Evolutionary conservation across 2,329 filamentous ascomycete genomes (phyloP), one percentile per base, ranked within the genome.

Genomic region (Penicillium crustosum): DNA sequence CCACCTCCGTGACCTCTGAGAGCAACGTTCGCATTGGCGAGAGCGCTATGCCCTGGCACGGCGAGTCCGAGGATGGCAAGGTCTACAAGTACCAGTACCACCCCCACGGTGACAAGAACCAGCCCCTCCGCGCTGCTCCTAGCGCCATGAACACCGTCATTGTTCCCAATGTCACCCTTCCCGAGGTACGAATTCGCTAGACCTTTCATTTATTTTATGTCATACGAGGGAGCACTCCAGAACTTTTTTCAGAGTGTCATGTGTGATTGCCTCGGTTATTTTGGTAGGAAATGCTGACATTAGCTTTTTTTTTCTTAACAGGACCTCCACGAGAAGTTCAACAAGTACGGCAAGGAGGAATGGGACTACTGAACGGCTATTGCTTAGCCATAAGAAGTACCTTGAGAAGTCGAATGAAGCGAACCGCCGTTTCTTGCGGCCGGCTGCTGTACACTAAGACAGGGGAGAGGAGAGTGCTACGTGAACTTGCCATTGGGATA

Each of bases 341-440:
- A 99, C 90, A 99, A 99, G 85, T 97, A 91, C 87, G 94, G 94
- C 78, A 97, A 97, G 87, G 94, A 97, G 68, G 93, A 91, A 68
- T 97, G 71, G 64, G 73, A 76, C 65, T 75, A 74, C 66, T 76
- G 70, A 60, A 66, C 59, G 53, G 57, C 56, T 52, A 53, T 23
- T 42, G 42, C 49, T 43, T 56, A 59, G 59, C 57, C 43, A 42
- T 31, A 29, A 36, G 21, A 53, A 53, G 35, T 53, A 13, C 42
- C 49, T 60, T 55, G 36, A 61, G 57, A 58, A 63, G 56, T 59
- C 39, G 51, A 59, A 51, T 61, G 59, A 54, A 58, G 62, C 53
- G 50, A 58, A 54, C 35, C 36, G 59, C 54, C 49, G 51, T 54
- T 55, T 59, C n/a, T 35, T 54, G 56, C 61, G 60, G 60, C 55